Conservation (phyloP, 2,329 filamentous ascomycete genomes). For the Colletotrichum godetiae region DNA sequence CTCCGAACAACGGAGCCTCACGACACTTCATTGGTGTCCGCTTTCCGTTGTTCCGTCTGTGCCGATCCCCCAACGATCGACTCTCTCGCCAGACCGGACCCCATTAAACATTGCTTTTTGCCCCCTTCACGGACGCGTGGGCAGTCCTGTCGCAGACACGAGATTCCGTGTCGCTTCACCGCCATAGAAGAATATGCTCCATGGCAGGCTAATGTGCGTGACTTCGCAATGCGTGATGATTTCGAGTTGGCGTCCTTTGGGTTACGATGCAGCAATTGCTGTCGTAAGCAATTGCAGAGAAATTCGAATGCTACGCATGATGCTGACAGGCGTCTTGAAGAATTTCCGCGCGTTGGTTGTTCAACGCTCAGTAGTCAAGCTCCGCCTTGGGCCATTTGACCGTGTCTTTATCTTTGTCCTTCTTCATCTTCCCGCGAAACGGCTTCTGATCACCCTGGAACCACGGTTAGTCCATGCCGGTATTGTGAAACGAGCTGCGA, state of each 20-base stretch:
- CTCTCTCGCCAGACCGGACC: not conserved
- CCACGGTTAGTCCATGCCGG: conserved; percentile 37
- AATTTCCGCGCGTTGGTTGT: not conserved
- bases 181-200: conserved; percentile 6
- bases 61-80: conserved; percentile 27
- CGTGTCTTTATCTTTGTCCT: conserved; percentile 41
- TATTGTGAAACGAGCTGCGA: not conserved
- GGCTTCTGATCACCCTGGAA: conserved; percentile 47
- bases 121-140: conserved; percentile 2
- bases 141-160: not conserved
- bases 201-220: not conserved
- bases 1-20: conserved; percentile 33
- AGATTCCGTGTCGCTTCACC: not conserved
- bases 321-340: not conserved
- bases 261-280: not conserved
- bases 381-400: conserved; percentile 29
- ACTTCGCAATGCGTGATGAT: conserved; percentile 18
- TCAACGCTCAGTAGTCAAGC: conserved; percentile 20
- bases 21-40: conserved; percentile 10
- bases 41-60: conserved; percentile 23
- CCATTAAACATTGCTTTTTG: not conserved
- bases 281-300: not conserved
- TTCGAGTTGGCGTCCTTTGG: not conserved
- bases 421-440: conserved; percentile 43
- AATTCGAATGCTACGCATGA: not conserved